These are phyloP conservation scores for Berkeleyomyces rouxiae DNA, from an alignment of 2,329 filamentous ascomycete species.

Conservation along the genomic window DNA sequence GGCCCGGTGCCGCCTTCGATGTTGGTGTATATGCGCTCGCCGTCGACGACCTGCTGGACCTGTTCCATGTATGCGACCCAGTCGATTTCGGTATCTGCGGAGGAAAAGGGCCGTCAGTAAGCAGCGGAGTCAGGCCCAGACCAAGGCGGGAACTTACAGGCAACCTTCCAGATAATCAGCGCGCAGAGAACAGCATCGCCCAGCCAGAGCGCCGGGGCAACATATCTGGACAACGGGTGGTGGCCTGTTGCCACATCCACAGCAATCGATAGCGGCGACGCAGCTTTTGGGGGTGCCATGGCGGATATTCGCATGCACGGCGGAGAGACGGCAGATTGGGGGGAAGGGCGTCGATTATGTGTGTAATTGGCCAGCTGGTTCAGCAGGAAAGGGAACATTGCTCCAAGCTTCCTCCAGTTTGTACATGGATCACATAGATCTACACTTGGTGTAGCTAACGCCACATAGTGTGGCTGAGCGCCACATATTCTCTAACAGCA, in stretches of 20 bases:
- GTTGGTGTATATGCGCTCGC: constrained; percentile 74
- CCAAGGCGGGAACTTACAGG: constrained; percentile 42
- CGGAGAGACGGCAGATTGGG: not conserved
- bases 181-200: constrained; percentile 56
- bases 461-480: not conserved
- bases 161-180: constrained; percentile 62
- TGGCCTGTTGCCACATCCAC: constrained; percentile 32
- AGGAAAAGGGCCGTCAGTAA: not conserved
- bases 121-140: not conserved
- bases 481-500: not conserved
- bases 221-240: constrained; percentile 31
- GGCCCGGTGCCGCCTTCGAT: constrained; percentile 84
- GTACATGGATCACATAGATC: not conserved
- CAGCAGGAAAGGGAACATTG: not conserved
- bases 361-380: not conserved
- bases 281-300: not conserved
- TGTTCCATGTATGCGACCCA: constrained; percentile 97
- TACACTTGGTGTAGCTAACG: not conserved
- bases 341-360: not conserved
- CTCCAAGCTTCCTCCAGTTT: not conserved
- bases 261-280: constrained; percentile 15
- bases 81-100: constrained; percentile 83
- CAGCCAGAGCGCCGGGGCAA: constrained; percentile 47
- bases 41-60: constrained; percentile 57
- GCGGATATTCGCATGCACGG: not conserved